Conservation (phyloP, 352 stramenopile genomes). For the Phytopythium mirpurense region DNA sequence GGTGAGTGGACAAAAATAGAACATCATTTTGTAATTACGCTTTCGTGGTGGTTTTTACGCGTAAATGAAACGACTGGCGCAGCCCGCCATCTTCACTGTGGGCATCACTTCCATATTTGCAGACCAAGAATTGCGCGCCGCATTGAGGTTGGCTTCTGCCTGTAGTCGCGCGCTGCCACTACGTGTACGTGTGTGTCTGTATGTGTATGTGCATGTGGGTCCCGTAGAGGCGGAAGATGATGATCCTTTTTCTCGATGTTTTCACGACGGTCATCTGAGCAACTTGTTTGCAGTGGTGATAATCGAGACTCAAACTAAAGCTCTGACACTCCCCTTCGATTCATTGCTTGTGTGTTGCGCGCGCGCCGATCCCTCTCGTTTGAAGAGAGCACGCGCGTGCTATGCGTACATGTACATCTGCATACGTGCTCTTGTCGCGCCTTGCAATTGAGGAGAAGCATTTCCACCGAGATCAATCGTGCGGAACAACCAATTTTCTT, state of each 20-base stretch:
- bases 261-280: conserved; percentile 91
- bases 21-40: too few species aligned
- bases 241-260: conserved; percentile 84
- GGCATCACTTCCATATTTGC: too few species aligned
- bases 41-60: background rate
- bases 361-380: background rate
- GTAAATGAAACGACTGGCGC: conserved; percentile 1
- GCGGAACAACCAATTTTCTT: conserved; percentile 76
- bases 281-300: conserved; percentile 58
- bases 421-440: conserved; percentile 3
- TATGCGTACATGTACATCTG: conserved; percentile 10
- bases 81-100: too few species aligned
- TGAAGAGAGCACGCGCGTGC: background rate
- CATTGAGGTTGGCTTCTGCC: too few species aligned
- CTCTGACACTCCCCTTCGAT: conserved; percentile 62
- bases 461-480: conserved; percentile 77
- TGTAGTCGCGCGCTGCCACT: background rate
- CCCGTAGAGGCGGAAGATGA: conserved; percentile 51
- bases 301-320: conserved; percentile 82
- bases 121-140: too few species aligned
- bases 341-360: conserved; percentile 9
- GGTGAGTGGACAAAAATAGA: conserved; percentile 7
- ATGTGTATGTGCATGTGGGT: conserved; percentile 7
- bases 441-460: conserved; percentile 64
- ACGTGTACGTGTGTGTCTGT: conserved; percentile 4